These are phyloP conservation scores for Fusarium miscanthi DNA, from an alignment of 2,329 filamentous ascomycete species.

Conservation along the genomic window DNA sequence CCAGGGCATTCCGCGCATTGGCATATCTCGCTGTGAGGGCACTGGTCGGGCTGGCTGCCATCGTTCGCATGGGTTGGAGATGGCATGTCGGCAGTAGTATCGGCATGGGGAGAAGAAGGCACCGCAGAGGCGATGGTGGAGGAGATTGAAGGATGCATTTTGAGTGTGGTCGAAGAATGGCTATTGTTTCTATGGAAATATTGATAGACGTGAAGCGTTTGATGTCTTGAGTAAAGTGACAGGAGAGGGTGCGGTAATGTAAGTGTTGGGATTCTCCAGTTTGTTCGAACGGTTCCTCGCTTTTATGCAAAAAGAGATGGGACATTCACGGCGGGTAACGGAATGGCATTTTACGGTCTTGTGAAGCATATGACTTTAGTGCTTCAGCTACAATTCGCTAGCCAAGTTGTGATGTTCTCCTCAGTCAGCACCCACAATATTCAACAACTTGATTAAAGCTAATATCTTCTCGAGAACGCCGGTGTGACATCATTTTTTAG, in stretches of 20 bases:
- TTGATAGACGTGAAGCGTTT: background rate
- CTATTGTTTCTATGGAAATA: background rate
- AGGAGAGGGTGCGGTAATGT: background rate
- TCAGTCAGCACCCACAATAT: background rate
- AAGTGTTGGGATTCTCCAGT: background rate
- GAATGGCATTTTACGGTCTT: fast-evolving
- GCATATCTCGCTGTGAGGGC: background rate
- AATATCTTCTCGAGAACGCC: background rate
- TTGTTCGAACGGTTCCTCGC: background rate
- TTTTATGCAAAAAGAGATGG: background rate
- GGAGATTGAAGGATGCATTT: background rate
- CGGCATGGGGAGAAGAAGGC: fast-evolving
- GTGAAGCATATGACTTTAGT: background rate
- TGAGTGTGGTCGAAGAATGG: background rate
- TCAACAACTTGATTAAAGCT: background rate
- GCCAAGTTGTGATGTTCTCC: no score
- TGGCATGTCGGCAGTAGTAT: fast-evolving
- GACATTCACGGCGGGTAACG: background rate
- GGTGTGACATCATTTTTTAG: fast-evolving
- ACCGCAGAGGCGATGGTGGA: no score
- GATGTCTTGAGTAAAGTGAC: fast-evolving
- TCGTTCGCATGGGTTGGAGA: background rate
- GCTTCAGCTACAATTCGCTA: background rate
- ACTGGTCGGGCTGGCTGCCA: background rate
- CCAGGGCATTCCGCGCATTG: background rate